These are phyloP conservation scores for Candida dendrica DNA, from an alignment of 805 yeast genomes.

Conservation along the genomic window DNA sequence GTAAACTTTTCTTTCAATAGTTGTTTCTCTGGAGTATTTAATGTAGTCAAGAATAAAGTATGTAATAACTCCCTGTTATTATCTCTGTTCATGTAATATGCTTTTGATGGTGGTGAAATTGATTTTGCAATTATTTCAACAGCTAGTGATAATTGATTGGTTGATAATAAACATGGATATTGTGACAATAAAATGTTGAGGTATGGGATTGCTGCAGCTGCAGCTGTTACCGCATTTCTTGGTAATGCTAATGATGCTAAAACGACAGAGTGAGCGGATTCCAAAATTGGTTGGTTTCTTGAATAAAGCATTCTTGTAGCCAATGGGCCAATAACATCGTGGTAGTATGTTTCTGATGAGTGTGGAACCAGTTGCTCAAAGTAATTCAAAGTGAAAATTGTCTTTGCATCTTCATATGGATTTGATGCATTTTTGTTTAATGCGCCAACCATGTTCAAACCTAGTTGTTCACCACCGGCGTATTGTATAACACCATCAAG, in stretches of 20 bases:
- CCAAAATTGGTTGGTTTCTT: slow-evolving; percentile 29
- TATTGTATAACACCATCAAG: slow-evolving; percentile 32
- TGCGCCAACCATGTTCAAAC: slow-evolving; percentile 22
- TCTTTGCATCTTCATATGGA: slow-evolving; percentile 21
- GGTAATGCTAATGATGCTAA: slow-evolving; percentile 25
- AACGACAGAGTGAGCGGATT: slow-evolving; percentile 59
- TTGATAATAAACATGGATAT: slow-evolving; percentile 49
- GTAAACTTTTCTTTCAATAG: slow-evolving; percentile 17
- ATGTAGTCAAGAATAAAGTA: slow-evolving; percentile 34
- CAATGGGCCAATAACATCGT: slow-evolving; percentile 24
- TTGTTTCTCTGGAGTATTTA: slow-evolving; percentile 27
- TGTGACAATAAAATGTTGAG: slow-evolving; percentile 40
- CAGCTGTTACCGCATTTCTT: slow-evolving; percentile 14
- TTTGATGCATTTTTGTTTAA: slow-evolving; percentile 10
- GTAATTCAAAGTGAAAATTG: slow-evolving; percentile 22
- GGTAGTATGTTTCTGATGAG: slow-evolving; percentile 29
- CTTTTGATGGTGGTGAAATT: slow-evolving; percentile 28
- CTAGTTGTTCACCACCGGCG: slow-evolving; percentile 20
- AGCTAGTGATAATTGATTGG: slow-evolving; percentile 50
- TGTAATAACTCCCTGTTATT: slow-evolving; percentile 31
- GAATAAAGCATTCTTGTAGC: slow-evolving; percentile 15
- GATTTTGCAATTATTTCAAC: slow-evolving; percentile 46
- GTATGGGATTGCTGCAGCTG: slow-evolving; percentile 29
- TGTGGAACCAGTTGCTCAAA: slow-evolving; percentile 22
- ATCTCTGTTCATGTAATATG: slow-evolving; percentile 23